Evolutionary conservation across 169 alveolate genomes (phyloP).

Genomic region (Plasmodium inui): DNA sequence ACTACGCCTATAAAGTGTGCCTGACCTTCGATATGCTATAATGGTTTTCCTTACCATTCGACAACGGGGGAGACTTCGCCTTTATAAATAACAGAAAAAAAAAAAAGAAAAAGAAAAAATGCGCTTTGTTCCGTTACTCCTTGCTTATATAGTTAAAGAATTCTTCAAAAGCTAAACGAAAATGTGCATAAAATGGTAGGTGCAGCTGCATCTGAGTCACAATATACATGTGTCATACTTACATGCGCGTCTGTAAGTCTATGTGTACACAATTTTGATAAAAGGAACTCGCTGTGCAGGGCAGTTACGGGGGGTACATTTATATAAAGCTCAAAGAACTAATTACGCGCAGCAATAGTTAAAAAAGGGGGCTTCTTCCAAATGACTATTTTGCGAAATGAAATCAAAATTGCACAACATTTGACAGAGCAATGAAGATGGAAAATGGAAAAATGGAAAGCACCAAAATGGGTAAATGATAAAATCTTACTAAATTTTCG

Average conservation of each 20-base stretch:
- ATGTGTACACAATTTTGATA: neutral
- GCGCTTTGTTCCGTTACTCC: neutral
- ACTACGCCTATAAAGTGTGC: neutral
- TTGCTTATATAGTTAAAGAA: constrained; percentile 45
- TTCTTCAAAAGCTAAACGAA: constrained; percentile 28
- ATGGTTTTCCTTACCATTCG: neutral
- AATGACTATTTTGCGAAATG: neutral
- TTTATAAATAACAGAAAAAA: neutral
- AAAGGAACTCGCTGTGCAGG: neutral
- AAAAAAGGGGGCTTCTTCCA: neutral
- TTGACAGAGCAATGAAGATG: neutral
- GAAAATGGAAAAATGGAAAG: neutral
- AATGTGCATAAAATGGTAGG: neutral
- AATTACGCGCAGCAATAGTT: neutral
- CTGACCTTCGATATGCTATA: neutral
- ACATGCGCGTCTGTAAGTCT: neutral
- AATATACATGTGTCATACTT: neutral
- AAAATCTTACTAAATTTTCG: constrained; percentile 33
- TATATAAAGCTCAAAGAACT: neutral
- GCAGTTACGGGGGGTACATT: neutral
- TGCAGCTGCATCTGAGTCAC: neutral
- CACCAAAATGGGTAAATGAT: neutral
- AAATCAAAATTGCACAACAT: neutral
- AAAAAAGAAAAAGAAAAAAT: neutral
- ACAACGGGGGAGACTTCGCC: neutral